phyloP scores from a whole-genome alignment of 768 basidiomycete genomes.

The Steccherinum ochraceum region DNA sequence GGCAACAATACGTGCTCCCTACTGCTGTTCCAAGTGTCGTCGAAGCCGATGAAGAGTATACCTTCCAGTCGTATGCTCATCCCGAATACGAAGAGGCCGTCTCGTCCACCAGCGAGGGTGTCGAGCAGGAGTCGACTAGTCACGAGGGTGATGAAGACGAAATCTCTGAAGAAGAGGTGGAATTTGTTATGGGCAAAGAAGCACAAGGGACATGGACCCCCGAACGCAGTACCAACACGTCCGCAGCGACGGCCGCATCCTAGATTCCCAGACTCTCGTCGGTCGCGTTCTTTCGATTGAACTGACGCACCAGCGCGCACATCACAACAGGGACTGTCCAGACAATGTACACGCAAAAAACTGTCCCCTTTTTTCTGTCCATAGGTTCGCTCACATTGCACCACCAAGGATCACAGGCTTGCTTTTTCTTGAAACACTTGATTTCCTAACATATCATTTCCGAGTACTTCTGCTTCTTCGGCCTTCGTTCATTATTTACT shows the following conservation, averaged over 20 bases:
- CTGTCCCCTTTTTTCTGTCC: neutral
- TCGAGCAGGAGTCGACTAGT: neutral
- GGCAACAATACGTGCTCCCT: conserved; percentile 59
- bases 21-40: conserved; percentile 48
- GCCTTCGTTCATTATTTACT: neutral
- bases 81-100: neutral
- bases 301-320: no score
- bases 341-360: neutral
- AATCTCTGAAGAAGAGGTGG: conserved; percentile 72
- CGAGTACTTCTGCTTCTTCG: neutral
- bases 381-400: neutral
- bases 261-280: no score
- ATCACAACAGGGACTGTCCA: no score
- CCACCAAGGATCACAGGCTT: neutral
- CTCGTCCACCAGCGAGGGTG: neutral
- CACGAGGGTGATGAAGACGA: conserved; percentile 41
- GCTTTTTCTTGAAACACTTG: neutral
- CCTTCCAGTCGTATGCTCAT: neutral
- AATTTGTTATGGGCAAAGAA: conserved; percentile 57
- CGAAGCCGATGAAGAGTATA: conserved; percentile 16
- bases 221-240: conserved; percentile 19
- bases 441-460: neutral
- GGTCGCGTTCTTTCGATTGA: no score
- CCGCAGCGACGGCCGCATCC: neutral
- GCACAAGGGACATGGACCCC: conserved; percentile 25